Percentiles rank a stretch among this genome's conserved stretches.
These are phyloP conservation scores for Fonsecaea erecta DNA, from an alignment of 2,329 filamentous ascomycete species.

Conservation along the genomic window DNA sequence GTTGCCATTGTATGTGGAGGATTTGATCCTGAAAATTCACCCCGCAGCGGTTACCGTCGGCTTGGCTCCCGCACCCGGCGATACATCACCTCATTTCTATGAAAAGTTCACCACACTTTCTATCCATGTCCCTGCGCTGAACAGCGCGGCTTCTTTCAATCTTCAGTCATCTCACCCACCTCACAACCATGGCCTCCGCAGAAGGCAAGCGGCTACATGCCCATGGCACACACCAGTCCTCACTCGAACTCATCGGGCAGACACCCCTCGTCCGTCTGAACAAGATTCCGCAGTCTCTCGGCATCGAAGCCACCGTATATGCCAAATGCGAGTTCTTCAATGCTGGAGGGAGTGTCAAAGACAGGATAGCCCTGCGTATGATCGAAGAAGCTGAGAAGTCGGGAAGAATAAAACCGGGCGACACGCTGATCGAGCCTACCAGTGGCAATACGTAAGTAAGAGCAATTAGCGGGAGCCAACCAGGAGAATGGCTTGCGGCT, in stretches of 20 bases:
- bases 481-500: not conserved
- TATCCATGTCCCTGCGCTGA: not conserved
- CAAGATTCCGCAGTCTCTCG: slow-evolving; percentile 86
- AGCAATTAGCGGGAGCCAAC: slow-evolving; percentile 31
- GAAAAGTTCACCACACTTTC: not conserved
- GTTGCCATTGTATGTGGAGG: not conserved
- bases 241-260: slow-evolving; percentile 89
- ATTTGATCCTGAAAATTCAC: not conserved
- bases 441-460: slow-evolving; percentile 80
- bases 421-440: slow-evolving; percentile 96
- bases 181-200: slow-evolving; percentile 12
- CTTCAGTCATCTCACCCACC: not conserved
- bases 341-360: slow-evolving; percentile 90
- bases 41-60: slow-evolving; percentile 8
- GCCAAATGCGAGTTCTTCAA: slow-evolving; percentile 94
- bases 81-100: slow-evolving; percentile 8
- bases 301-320: slow-evolving; percentile 86
- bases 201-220: slow-evolving; percentile 21
- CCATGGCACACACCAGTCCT: slow-evolving; percentile 58
- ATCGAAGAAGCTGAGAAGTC: slow-evolving; percentile 90
- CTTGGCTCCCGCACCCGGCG: not conserved
- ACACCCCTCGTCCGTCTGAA: slow-evolving; percentile 95
- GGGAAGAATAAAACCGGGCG: slow-evolving; percentile 93
- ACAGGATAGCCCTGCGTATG: slow-evolving; percentile 95
- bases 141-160: not conserved